phyloP scores from a whole-genome alignment of 352 stramenopile species.

The Phytophthora sp. region DNA sequence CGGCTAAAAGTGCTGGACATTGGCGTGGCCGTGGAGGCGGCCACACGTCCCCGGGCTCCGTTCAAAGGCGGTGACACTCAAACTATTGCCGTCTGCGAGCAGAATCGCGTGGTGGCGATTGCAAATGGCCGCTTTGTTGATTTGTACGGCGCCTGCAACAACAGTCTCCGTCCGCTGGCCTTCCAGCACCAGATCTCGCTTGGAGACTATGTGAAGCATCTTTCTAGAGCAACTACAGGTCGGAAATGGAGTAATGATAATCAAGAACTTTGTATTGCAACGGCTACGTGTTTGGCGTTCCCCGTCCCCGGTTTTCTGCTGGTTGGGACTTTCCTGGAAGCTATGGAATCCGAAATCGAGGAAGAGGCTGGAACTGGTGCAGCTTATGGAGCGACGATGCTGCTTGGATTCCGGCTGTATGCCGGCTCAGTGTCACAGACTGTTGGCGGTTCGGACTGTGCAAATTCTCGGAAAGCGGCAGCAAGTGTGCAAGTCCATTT shows the following conservation, averaged over 20 bases:
- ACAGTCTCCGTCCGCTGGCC: slow-evolving; percentile 25
- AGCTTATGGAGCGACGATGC: slow-evolving; percentile 5
- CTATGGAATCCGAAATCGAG: slow-evolving; percentile 15
- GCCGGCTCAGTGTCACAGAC: slow-evolving; percentile 12
- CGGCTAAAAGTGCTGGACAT: slow-evolving; percentile 26
- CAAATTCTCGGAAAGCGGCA: not conserved
- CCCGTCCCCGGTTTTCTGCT: slow-evolving; percentile 48
- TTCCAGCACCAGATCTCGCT: slow-evolving; percentile 53
- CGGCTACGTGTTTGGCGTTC: slow-evolving; percentile 50
- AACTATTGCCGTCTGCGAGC: slow-evolving; percentile 41
- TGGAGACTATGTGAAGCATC: slow-evolving; percentile 25
- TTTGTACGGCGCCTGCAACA: slow-evolving; percentile 36
- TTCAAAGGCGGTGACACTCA: slow-evolving; percentile 24
- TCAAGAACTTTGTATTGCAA: not conserved
- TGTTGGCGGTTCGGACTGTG: not conserved
- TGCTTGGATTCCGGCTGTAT: slow-evolving; percentile 66
- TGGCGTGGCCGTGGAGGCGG: slow-evolving; percentile 20
- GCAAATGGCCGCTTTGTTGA: slow-evolving; percentile 58
- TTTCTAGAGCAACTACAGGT: not conserved
- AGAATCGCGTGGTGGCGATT: slow-evolving; percentile 43
- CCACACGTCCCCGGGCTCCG: not conserved
- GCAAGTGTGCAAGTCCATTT: slow-evolving; percentile 45
- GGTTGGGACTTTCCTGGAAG: slow-evolving; percentile 33
- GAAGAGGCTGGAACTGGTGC: not conserved
- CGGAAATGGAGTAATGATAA: not conserved